Percentiles rank a stretch among this genome's conserved stretches.
Conservation (phyloP, 768 basidiomycete species). For the Panellus pusillus region DNA sequence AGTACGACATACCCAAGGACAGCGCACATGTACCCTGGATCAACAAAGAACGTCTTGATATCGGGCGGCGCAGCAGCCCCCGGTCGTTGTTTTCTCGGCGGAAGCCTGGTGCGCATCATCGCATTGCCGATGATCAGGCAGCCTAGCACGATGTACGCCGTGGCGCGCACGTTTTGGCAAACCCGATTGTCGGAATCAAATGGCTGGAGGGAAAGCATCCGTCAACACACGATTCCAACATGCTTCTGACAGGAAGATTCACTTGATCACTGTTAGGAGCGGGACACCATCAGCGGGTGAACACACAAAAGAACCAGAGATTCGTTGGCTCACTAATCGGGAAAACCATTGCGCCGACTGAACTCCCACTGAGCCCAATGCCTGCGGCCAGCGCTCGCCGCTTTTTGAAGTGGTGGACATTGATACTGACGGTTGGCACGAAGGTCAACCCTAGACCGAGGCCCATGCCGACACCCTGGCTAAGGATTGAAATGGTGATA, state of each 20-base stretch:
- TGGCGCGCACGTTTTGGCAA: slow-evolving; percentile 32
- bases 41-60: slow-evolving; percentile 12
- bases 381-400: slow-evolving; percentile 44
- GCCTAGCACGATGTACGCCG: slow-evolving; percentile 27
- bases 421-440: slow-evolving; percentile 36
- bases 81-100: slow-evolving; percentile 1
- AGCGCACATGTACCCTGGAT: slow-evolving; percentile 7
- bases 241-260: neutral
- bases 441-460: slow-evolving; percentile 40
- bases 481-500: neutral
- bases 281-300: too few relatives aligned
- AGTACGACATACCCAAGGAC: slow-evolving; percentile 4
- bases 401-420: slow-evolving; percentile 39
- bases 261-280: slow-evolving; percentile 3
- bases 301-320: neutral
- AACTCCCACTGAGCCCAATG: slow-evolving; percentile 39
- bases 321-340: slow-evolving; percentile 8
- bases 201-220: slow-evolving; percentile 9
- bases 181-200: slow-evolving; percentile 24
- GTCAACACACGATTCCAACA: too few relatives aligned
- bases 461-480: slow-evolving; percentile 31
- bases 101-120: slow-evolving; percentile 25
- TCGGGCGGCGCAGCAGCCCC: neutral
- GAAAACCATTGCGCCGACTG: slow-evolving; percentile 9
- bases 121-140: slow-evolving; percentile 29